Evolutionary conservation across 2,329 filamentous ascomycete genomes (phyloP).

Genomic region (Fusarium mangiferae): DNA sequence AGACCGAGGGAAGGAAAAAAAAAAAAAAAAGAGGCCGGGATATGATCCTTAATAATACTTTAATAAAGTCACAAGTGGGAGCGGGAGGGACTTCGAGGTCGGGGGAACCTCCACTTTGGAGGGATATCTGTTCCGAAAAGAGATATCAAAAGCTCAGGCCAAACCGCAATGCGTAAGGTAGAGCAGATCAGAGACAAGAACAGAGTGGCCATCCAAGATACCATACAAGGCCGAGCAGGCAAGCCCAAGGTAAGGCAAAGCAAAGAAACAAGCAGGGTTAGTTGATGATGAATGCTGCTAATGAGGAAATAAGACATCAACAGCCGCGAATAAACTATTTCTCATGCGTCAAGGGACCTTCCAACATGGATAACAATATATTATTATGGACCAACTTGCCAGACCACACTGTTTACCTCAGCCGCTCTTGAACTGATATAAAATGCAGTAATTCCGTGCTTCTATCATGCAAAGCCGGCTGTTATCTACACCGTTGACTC

Average conservation of each 20-base stretch:
- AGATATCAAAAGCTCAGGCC: constrained; percentile 14
- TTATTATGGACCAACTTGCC: neutral
- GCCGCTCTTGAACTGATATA: neutral
- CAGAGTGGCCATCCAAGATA: neutral
- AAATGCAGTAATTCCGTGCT: neutral
- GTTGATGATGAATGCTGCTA: neutral
- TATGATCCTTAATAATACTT: constrained; percentile 37
- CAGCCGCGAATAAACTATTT: neutral
- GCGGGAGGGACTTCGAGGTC: constrained; percentile 7
- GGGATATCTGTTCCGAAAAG: constrained; percentile 36
- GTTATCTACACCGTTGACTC: neutral
- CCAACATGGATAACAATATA: neutral
- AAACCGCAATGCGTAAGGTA: constrained; percentile 15
- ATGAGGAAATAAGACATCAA: constrained; percentile 2
- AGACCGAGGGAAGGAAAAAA: neutral
- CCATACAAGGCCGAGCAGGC: neutral
- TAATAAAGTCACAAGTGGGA: constrained; percentile 13
- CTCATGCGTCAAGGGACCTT: constrained; percentile 14
- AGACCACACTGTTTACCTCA: neutral
- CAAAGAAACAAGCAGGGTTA: constrained; percentile 16
- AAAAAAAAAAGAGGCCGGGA: constrained; percentile 22
- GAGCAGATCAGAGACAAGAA: constrained; percentile 27
- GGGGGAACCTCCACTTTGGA: constrained; percentile 26
- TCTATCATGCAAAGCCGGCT: neutral
- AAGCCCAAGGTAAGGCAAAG: neutral